Conservation (phyloP, 441 rosid genomes). For the Theobroma grandiflorum region DNA sequence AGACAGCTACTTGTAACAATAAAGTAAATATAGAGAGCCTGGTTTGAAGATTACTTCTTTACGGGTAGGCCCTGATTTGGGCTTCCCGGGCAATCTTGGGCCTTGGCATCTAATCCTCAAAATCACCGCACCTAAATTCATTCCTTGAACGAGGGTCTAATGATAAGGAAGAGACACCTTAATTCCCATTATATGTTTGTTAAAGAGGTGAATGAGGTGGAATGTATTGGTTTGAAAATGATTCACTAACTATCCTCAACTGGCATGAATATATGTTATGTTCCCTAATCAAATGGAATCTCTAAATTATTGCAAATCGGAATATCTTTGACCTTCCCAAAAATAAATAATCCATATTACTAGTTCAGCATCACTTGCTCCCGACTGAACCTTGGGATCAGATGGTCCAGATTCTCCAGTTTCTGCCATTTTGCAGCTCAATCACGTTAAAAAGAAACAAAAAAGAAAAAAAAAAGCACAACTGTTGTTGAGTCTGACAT, state of each 20-base stretch:
- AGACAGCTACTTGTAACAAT: not conserved
- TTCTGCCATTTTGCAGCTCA: not conserved
- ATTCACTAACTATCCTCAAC: slow-evolving; percentile 35
- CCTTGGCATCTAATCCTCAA: slow-evolving; percentile 33
- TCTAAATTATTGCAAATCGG: slow-evolving; percentile 4
- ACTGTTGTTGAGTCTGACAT: slow-evolving; percentile 1
- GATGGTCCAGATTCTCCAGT: slow-evolving; percentile 24
- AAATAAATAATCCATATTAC: not conserved
- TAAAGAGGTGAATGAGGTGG: slow-evolving; percentile 43
- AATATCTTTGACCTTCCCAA: not conserved
- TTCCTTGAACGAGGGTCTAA: slow-evolving; percentile 10
- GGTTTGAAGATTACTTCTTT: not conserved
- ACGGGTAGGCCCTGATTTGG: slow-evolving; percentile 23
- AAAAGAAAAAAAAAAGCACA: not conserved
- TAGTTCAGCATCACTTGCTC: not conserved
- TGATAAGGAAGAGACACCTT: slow-evolving; percentile 35
- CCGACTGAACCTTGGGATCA: not conserved
- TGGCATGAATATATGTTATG: slow-evolving; percentile 20
- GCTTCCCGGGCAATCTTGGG: slow-evolving; percentile 34
- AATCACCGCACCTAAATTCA: slow-evolving; percentile 22
- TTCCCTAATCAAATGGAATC: slow-evolving; percentile 16
- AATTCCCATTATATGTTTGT: slow-evolving; percentile 25
- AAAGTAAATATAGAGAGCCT: not conserved
- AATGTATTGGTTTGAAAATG: slow-evolving; percentile 41
- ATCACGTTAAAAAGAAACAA: not conserved